phyloP scores from a whole-genome alignment of 2,329 filamentous ascomycete species.

The Ceratocystis cacaofunesta region DNA sequence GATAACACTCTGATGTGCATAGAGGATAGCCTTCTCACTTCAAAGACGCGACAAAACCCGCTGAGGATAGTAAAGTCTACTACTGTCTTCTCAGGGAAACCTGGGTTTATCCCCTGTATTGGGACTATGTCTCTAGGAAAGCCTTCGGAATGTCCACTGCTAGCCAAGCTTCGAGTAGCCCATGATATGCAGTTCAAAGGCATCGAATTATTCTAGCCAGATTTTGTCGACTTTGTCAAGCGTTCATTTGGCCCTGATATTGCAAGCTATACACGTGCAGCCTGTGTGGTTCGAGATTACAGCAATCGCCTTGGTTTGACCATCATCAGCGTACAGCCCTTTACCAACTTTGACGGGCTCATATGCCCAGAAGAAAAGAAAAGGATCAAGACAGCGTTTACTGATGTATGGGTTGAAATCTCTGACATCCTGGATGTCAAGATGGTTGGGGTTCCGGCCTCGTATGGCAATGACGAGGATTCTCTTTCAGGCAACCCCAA shows the following conservation, averaged over 20 bases:
- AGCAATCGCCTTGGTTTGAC: slow-evolving; percentile 15
- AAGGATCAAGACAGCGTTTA: slow-evolving; percentile 9
- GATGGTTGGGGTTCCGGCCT: slow-evolving; percentile 19
- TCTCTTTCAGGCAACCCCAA: slow-evolving; percentile 8
- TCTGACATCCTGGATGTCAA: slow-evolving; percentile 15
- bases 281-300: slow-evolving; percentile 7
- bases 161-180: slow-evolving; percentile 18
- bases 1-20: neutral
- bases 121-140: slow-evolving; percentile 20
- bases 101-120: slow-evolving; percentile 17
- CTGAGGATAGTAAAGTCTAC: neutral
- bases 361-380: neutral
- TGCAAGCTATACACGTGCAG: neutral
- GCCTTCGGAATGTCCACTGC: slow-evolving; percentile 16
- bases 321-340: slow-evolving; percentile 20
- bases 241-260: neutral
- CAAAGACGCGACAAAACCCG: neutral
- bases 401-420: slow-evolving; percentile 17
- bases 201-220: slow-evolving; percentile 20
- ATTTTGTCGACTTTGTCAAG: slow-evolving; percentile 17
- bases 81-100: neutral
- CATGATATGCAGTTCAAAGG: slow-evolving; percentile 17
- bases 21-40: neutral
- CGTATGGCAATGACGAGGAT: slow-evolving; percentile 13
- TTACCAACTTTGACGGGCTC: slow-evolving; percentile 19